Percentiles rank a stretch among this genome's conserved stretches.
Evolutionary conservation across 208 protist genomes (phyloP).

Genomic region (Lotmaria passim): DNA sequence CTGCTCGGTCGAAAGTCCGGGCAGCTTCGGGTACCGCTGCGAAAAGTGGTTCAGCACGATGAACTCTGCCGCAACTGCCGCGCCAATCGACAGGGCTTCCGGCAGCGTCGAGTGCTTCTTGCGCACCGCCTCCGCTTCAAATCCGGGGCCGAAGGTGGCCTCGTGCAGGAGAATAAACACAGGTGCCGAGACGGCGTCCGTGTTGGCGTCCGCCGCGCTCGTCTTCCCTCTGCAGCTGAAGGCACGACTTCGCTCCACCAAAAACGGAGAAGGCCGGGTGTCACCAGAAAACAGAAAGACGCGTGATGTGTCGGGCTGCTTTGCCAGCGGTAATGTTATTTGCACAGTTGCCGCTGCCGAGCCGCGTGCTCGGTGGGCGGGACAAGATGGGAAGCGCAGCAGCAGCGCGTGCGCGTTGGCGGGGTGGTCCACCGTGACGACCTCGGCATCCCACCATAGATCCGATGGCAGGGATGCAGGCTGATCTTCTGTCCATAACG

Average conservation of each 20-base stretch:
- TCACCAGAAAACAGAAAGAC: conserved; percentile 92
- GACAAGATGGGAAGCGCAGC: conserved; percentile 66
- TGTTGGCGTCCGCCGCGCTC: not conserved
- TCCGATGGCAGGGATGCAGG: too few species aligned
- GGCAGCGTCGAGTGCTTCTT: conserved; percentile 91
- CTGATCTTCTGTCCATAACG: too few species aligned
- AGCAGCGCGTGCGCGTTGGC: conserved; percentile 87
- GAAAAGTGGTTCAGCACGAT: conserved; percentile 93
- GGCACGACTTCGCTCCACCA: conserved; percentile 64
- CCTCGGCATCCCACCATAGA: conserved; percentile 67
- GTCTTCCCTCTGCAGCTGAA: conserved; percentile 52
- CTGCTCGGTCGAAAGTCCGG: conserved; percentile 58
- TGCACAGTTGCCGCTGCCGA: not conserved
- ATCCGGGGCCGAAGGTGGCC: conserved; percentile 92
- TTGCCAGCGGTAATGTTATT: too few species aligned
- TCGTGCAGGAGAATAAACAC: conserved; percentile 92
- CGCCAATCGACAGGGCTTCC: conserved; percentile 80
- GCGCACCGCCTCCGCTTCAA: conserved; percentile 72
- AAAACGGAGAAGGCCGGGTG: conserved; percentile 73
- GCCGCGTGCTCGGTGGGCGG: too few species aligned
- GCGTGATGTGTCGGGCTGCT: conserved; percentile 37
- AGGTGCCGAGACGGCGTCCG: not conserved
- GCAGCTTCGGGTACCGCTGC: conserved; percentile 91
- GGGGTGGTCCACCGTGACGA: conserved; percentile 85
- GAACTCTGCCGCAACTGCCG: conserved; percentile 42